Evolutionary conservation across 139 green algal species (phyloP).

Genomic region (Volvox reticuliferus): DNA sequence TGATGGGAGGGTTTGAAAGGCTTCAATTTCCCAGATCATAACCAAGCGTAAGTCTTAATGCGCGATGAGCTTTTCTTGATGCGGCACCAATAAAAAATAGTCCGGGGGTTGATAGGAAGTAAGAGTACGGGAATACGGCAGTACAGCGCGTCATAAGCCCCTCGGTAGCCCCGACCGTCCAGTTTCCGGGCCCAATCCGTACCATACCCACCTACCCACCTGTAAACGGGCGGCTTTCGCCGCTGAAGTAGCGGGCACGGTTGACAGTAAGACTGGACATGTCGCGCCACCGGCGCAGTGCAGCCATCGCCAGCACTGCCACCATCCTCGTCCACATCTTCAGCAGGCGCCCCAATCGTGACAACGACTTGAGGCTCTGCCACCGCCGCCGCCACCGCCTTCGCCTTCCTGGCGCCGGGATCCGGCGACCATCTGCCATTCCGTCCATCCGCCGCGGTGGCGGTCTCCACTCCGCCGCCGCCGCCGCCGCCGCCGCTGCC

Average conservation of each 20-base stretch:
- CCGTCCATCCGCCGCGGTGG: neutral
- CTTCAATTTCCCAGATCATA: no score
- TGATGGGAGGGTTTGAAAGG: no score
- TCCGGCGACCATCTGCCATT: neutral
- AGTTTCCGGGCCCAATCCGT: no score
- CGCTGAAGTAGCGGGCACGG: conserved; percentile 14
- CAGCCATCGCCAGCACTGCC: neutral
- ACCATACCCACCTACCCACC: neutral
- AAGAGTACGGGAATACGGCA: no score
- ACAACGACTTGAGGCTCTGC: neutral
- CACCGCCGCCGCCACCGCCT: neutral
- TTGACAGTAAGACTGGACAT: neutral
- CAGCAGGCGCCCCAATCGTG: neutral
- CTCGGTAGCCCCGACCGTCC: no score
- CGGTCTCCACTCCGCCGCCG: neutral
- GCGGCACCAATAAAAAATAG: no score
- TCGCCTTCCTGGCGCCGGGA: neutral
- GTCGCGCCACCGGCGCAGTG: neutral
- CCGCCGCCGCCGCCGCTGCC: neutral
- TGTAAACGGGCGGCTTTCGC: neutral
- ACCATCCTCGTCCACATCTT: neutral
- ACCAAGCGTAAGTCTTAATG: no score
- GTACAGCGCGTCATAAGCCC: no score
- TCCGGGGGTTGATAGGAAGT: no score
- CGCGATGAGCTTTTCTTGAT: no score